Conservation (phyloP, 805 yeast genomes). For the Candida gorgasii region DNA sequence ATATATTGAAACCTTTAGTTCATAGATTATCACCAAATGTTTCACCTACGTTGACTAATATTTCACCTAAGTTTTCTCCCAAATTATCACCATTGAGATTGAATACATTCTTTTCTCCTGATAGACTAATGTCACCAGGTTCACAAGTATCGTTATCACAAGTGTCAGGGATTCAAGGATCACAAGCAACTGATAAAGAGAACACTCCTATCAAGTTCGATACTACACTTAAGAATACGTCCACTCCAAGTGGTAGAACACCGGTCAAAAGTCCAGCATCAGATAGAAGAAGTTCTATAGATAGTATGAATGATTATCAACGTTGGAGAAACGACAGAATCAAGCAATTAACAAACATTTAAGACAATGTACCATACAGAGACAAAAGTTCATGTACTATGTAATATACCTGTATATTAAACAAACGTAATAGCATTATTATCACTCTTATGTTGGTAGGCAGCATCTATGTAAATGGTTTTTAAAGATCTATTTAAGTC, state of each 20-base stretch:
- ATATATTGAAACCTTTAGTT: slow-evolving; percentile 14
- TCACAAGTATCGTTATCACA: not conserved
- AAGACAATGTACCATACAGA: not conserved
- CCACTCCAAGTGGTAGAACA: slow-evolving; percentile 12
- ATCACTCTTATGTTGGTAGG: slow-evolving; percentile 5
- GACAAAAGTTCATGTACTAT: too few relatives aligned
- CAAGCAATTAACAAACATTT: slow-evolving; percentile 15
- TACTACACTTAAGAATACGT: slow-evolving; percentile 12
- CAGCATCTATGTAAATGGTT: slow-evolving; percentile 17
- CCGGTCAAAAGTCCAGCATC: slow-evolving; percentile 13
- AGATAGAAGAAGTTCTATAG: slow-evolving; percentile 22
- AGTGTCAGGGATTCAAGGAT: not conserved
- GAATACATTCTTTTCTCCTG: slow-evolving; percentile 8
- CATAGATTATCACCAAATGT: slow-evolving; percentile 11
- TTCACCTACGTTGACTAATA: not conserved
- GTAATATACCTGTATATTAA: slow-evolving; percentile 9
- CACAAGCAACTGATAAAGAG: slow-evolving; percentile 13
- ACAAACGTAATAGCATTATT: slow-evolving; percentile 12
- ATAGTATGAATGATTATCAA: slow-evolving; percentile 43
- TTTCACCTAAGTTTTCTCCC: slow-evolving; percentile 4
- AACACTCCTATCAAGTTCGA: slow-evolving; percentile 16
- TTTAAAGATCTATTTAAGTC: slow-evolving; percentile 14
- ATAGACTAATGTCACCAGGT: slow-evolving; percentile 12
- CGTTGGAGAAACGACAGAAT: slow-evolving; percentile 42
- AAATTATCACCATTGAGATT: slow-evolving; percentile 15